Conservation (phyloP, 164 flowering plant species). For the Vitis cinerea region DNA sequence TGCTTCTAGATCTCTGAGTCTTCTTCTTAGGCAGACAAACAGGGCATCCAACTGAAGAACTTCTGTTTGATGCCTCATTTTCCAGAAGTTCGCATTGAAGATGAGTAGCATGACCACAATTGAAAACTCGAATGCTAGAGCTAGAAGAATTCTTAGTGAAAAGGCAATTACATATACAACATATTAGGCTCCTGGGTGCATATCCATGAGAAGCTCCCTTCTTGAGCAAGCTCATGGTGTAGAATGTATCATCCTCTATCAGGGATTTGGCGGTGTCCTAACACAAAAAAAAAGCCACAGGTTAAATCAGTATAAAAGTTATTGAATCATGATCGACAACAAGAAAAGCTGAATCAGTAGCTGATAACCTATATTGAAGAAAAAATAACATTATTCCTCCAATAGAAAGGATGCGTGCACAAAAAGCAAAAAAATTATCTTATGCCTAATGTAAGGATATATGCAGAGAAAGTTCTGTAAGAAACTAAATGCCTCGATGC, state of each 20-base stretch:
- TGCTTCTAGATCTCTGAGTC: slow-evolving; percentile 43
- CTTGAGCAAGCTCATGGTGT: slow-evolving; percentile 84
- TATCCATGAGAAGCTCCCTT: slow-evolving; percentile 93
- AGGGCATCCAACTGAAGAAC: slow-evolving; percentile 66
- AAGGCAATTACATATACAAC: slow-evolving; percentile 71
- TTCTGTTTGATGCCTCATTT: slow-evolving; percentile 36
- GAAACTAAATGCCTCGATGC: too few relatives aligned
- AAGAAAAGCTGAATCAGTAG: background rate
- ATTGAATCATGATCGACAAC: background rate
- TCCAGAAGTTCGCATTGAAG: slow-evolving; percentile 69
- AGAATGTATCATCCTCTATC: slow-evolving; percentile 92
- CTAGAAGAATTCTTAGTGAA: slow-evolving; percentile 49
- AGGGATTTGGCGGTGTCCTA: slow-evolving; percentile 93
- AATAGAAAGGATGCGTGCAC: too few relatives aligned
- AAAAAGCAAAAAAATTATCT: too few relatives aligned
- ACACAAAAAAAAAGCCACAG: background rate
- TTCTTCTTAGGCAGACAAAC: slow-evolving; percentile 85
- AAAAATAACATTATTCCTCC: background rate
- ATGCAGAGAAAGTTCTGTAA: too few relatives aligned
- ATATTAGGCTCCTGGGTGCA: slow-evolving; percentile 64
- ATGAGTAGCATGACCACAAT: slow-evolving; percentile 94
- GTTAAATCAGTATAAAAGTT: background rate
- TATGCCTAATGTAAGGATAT: too few relatives aligned
- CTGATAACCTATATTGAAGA: background rate
- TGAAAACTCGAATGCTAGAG: slow-evolving; percentile 64